phyloP scores from a whole-genome alignment of 768 basidiomycete species.

The Austroboletus eburneus region DNA sequence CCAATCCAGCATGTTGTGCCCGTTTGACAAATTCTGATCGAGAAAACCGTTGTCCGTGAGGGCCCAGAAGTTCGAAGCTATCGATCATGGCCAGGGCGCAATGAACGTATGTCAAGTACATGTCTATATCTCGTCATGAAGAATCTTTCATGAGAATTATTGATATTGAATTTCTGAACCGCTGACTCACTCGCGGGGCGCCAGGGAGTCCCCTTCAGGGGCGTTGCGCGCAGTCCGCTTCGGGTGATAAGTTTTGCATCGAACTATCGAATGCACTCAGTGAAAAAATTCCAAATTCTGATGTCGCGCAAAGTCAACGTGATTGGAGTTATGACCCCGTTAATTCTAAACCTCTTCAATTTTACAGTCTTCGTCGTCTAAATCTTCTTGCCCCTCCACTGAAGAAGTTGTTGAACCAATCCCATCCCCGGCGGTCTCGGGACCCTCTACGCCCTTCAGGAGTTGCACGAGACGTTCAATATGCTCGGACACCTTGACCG shows the following conservation, averaged over 20 bases:
- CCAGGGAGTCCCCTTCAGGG: background rate
- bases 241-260: background rate
- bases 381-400: conserved; percentile 23
- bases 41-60: background rate
- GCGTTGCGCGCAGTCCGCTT: conserved; percentile 1
- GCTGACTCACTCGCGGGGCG: conserved; percentile 20
- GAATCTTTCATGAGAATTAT: conserved; percentile 21
- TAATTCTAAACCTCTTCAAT: conserved; percentile 68
- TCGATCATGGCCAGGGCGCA: conserved; percentile 10
- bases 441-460: conserved; percentile 74
- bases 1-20: conserved; percentile 1
- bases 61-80: conserved; percentile 3
- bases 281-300: background rate
- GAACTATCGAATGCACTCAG: background rate
- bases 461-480: conserved; percentile 86
- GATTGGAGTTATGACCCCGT: conserved; percentile 14
- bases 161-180: conserved; percentile 12
- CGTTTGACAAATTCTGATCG: background rate
- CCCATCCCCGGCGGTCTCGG: conserved; percentile 40
- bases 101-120: conserved; percentile 12
- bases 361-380: conserved; percentile 64
- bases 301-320: conserved; percentile 3
- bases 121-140: conserved; percentile 20
- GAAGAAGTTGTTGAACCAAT: conserved; percentile 22
- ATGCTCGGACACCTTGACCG: conserved; percentile 69